phyloP scores from a whole-genome alignment of 768 basidiomycete genomes.

The Chlorophyllum brunneum region DNA sequence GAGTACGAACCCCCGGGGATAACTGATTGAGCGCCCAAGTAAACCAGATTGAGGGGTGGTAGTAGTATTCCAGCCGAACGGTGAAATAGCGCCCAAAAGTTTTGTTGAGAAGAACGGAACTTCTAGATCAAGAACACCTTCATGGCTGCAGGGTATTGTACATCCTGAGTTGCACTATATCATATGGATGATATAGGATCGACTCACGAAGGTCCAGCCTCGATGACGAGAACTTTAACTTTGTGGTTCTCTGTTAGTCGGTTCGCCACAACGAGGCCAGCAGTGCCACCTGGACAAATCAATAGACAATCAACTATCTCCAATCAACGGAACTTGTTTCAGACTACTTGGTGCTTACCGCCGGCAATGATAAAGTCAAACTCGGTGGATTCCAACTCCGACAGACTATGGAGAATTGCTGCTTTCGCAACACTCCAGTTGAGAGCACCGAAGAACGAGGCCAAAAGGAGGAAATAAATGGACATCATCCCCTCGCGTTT shows the following conservation, averaged over 20 bases:
- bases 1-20: slow-evolving; percentile 14
- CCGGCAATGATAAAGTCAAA: slow-evolving; percentile 1
- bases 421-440: background rate
- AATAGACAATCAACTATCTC: background rate
- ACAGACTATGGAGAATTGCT: background rate
- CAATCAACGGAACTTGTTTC: no score
- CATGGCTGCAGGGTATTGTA: background rate
- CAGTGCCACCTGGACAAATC: slow-evolving; percentile 28
- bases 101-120: slow-evolving; percentile 15
- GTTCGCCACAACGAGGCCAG: slow-evolving; percentile 41
- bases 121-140: slow-evolving; percentile 14
- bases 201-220: slow-evolving; percentile 28
- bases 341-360: background rate
- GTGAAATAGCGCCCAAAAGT: background rate
- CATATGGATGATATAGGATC: no score
- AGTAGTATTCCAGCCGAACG: slow-evolving; percentile 16
- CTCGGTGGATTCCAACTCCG: background rate
- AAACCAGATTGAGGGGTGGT: slow-evolving; percentile 14
- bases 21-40: slow-evolving; percentile 8
- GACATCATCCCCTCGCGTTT: background rate
- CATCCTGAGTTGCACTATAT: background rate
- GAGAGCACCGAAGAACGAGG: background rate
- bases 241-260: slow-evolving; percentile 36
- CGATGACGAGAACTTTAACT: slow-evolving; percentile 35
- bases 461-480: background rate